Evolutionary conservation across 108 stramenopile species (phyloP), one percentile per base, ranked within the genome.

Genomic region (Skeletonema marinoi): DNA sequence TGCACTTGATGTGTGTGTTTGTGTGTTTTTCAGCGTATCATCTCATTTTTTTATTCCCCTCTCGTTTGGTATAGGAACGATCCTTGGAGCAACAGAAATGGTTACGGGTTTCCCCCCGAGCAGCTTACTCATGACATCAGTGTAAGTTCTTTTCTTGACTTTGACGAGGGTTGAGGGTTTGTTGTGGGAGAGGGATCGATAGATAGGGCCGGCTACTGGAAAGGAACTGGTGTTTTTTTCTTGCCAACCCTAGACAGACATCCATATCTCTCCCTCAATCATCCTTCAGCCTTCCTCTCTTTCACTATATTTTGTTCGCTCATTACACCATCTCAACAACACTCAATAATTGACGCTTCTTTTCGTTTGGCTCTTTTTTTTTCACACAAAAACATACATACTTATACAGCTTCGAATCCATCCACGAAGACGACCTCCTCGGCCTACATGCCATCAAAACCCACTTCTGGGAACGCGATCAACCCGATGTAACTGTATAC

Each of bases 391-490:
- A n/a, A n/a, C n/a, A n/a, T n/a, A 12, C 3, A 46, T 16, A 46
- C 11, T 0, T 14, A 46, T 0, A 36, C 62, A 89, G 90, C 6
- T 92, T 89, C 59, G 92, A 93, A 71, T 69, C 81, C 4, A 86
- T 95, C 33, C 87, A 90, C 69, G 88, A 90, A 16, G 91, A 95
- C 41, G 94, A 95, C 66, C 63, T 93, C 5, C 87, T 89, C 2
- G 90, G 92, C 16, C 75, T 95, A 14, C 71, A 91, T 35, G 88
- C 89, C 10, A 73, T 95, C 56, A 95, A 92, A 71, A 84, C 88
- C 7, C 87, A 91, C 48, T 95, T 91, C 80, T 95, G 94, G 94
- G 94, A 95, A 70, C 77, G 87, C 14, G 86, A 89, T 19, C 71
- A 80, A 62, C 85, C 88, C n/a, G 90, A 93, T 69, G 90, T 92